These are phyloP conservation scores for Rhamnella rubrinervis DNA, from an alignment of 331 rosid genomes.

Conservation along the genomic window DNA sequence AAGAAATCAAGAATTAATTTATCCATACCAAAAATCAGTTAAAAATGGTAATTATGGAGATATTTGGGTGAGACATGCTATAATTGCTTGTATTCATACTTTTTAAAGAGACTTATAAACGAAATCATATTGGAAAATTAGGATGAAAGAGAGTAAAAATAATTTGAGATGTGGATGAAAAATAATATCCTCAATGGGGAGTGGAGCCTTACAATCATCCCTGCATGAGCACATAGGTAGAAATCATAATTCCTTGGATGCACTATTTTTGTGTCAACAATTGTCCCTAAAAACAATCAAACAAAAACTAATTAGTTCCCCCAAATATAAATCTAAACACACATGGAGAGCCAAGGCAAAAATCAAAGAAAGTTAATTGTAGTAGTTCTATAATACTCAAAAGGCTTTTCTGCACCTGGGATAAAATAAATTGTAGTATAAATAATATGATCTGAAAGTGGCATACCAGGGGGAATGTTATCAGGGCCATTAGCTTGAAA, in stretches of 20 bases:
- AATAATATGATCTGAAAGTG: slow-evolving; percentile 13
- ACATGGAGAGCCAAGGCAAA: no score
- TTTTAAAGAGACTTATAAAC: no score
- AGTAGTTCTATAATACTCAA: no score
- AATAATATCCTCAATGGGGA: neutral
- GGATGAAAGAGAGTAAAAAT: neutral
- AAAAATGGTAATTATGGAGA: no score
- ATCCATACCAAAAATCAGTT: neutral
- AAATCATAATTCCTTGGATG: slow-evolving; percentile 85
- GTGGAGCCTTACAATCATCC: slow-evolving; percentile 58
- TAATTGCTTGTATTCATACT: no score
- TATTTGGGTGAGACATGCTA: no score
- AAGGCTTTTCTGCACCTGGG: no score
- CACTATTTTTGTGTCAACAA: slow-evolving; percentile 74
- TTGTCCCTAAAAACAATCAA: slow-evolving; percentile 53
- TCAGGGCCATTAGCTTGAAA: slow-evolving; percentile 56
- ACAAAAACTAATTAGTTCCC: neutral
- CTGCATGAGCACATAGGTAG: slow-evolving; percentile 85
- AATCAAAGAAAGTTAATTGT: no score
- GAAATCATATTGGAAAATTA: no score
- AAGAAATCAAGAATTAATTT: neutral
- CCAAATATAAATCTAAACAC: no score
- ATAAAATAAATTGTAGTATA: neutral
- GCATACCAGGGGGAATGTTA: slow-evolving; percentile 89
- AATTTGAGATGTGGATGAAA: neutral